Base-by-base conservation (phyloP, 176 grass and related monocot genomes). In the Tillandsia leiboldiana region DNA sequence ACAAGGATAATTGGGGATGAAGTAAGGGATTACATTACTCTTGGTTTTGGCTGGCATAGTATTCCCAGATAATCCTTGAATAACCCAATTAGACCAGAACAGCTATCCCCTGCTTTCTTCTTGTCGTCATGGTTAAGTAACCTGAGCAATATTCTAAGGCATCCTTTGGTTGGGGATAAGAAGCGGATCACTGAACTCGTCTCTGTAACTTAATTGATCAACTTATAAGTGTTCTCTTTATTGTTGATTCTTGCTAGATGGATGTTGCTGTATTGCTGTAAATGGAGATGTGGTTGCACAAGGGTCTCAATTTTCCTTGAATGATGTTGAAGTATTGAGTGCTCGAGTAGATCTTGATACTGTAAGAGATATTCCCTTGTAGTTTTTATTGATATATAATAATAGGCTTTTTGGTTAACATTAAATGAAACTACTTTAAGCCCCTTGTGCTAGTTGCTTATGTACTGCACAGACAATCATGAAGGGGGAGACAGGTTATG, bases 231-330 rank as follows among this genome's bases (percentile, higher is more conserved):
- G 14, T 54, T 27, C 53, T 68, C 62, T 80, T 54, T 27, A 42
- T 20, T 73, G 13, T 62, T 24, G 56, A 61, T 22, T 20, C 33
- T 59, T 11, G 29, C 63, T 61, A 97, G 93, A 97, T 90, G 93
- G 93, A 58, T 97, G 93, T 64, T 92, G 81, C 77, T 97, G 86
- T 69, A 81, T 97, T 79, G 86, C 84, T 12, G 88, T 97, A 6
- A 97, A 97, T 20, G 93, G 89, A 22, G 93, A 97, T 66, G 80
- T 97, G 51, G 79, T 97, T 79, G 86, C 86, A n/a, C 89, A 92
- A 53, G 93, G 93, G 76, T 97, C 93, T 10, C 93, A 97, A 65
- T 97, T 97, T 75, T 97, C 93, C 2, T 82, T 97, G 72, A 97
- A 90, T 71, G 93, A 97, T 81, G 86, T 97, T 69, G 93, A 97